Base-by-base conservation (phyloP, 345 rosid genomes). In the Syzygium grande region DNA sequence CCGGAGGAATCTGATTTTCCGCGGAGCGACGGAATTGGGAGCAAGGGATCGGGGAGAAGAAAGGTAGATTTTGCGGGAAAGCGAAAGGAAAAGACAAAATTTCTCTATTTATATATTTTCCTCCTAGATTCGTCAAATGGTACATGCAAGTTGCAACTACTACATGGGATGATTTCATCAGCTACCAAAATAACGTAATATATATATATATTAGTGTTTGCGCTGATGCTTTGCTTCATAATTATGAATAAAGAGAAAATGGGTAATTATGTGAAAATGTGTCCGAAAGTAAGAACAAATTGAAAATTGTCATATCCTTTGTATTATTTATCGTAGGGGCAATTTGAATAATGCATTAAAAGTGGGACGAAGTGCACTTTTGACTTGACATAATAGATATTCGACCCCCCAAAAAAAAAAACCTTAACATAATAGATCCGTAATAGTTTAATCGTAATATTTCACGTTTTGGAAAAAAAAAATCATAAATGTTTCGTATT, bases 41-140 rank as follows among this genome's bases (percentile, higher is more conserved):
- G 25, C 23, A 52, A 87, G 55, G 88, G 84, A 87, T 87, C 87
- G 89, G 88, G 85, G 85, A 85, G 61, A 52, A 68, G 15, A 30
- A 34, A 68, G 80, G 89, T 90, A 86, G 88, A 73, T 91, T 92
- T 87, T 92, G 92, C 92, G 90, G 94, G 92, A 89, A 88, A 88
- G 91, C 77, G 65, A 88, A 63, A 80, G 65, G 52, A 0, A 46
- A 22, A 2, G 21, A 73, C 34, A 25, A 17, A 85, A 54, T 53
- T 54, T 21, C 63, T 85, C 25, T 54, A 84, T 84, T 51, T 51
- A 51, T 51, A 84, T 84, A 84, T 84, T 46, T 46, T 84, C 85
- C 55, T 12, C 85, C 34, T 25, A 49, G 80, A 73, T 10, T 38
- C 49, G 80, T 38, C 49, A 3, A 73, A 68, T 30, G 21, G 43